Evolutionary conservation across 805 yeast species (phyloP).

Genomic region (Cyberlindnera saturnus): DNA sequence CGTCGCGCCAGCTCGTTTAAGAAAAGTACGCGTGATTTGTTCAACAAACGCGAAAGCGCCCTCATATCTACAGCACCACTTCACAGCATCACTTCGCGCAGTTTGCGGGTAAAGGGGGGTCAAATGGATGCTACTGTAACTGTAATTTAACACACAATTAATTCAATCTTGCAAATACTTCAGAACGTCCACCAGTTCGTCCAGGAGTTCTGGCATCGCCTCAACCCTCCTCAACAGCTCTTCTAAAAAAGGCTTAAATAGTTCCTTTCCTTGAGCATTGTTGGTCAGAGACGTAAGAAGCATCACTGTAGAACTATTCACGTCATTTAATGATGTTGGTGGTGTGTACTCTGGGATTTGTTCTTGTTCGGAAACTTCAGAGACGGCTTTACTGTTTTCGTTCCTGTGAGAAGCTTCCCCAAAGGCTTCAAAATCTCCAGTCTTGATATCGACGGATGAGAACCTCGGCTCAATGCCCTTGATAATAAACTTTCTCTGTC

Average conservation of each 20-base stretch:
- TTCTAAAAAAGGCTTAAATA: slow-evolving; percentile 27
- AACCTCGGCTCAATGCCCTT: slow-evolving; percentile 90
- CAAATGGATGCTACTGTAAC: too few relatives aligned
- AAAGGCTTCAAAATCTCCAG: slow-evolving; percentile 38
- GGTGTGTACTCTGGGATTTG: slow-evolving; percentile 19
- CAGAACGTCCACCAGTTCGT: slow-evolving; percentile 22
- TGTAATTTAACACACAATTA: not conserved
- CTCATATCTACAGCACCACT: too few relatives aligned
- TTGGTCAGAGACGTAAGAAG: slow-evolving; percentile 30
- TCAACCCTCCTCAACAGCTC: slow-evolving; percentile 27
- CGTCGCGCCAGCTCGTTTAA: too few relatives aligned
- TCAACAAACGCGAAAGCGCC: too few relatives aligned
- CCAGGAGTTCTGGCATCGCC: slow-evolving; percentile 29
- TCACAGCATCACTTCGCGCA: too few relatives aligned
- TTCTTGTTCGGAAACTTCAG: slow-evolving; percentile 12
- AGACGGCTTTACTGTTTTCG: slow-evolving; percentile 1
- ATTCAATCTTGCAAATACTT: slow-evolving; percentile 13
- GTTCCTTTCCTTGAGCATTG: slow-evolving; percentile 27
- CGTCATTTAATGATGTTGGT: slow-evolving; percentile 31
- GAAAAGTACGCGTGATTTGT: too few relatives aligned
- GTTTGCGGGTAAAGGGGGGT: too few relatives aligned
- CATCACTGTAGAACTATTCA: slow-evolving; percentile 32
- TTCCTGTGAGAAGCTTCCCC: slow-evolving; percentile 5
- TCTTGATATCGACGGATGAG: slow-evolving; percentile 41
- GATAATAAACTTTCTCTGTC: slow-evolving; percentile 78